These are phyloP conservation scores for Claviceps fusiformis DNA, from an alignment of 2,329 filamentous ascomycete species.

Conservation along the genomic window DNA sequence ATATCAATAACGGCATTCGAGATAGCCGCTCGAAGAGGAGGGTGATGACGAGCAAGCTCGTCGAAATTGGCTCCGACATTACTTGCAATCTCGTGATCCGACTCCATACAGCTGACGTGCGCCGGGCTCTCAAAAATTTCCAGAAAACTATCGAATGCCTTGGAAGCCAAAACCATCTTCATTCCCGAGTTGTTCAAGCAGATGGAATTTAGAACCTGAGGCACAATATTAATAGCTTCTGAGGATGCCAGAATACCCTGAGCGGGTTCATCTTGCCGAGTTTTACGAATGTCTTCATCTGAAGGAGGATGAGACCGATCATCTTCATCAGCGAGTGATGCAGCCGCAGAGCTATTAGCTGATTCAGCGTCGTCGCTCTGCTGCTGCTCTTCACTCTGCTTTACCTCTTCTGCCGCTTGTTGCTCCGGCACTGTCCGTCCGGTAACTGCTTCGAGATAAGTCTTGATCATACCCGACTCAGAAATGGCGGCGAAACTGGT, in stretches of 20 bases:
- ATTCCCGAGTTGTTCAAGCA: conserved; percentile 81
- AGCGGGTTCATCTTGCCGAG: conserved; percentile 36
- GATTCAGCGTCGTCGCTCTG: conserved; percentile 24
- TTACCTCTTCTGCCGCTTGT: conserved; percentile 15
- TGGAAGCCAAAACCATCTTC: conserved; percentile 71
- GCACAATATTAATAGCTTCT: conserved; percentile 79
- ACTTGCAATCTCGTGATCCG: conserved; percentile 54
- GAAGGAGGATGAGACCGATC: conserved; percentile 39
- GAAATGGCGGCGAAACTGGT: conserved; percentile 94
- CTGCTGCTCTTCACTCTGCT: conserved; percentile 17
- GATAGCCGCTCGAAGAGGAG: conserved; percentile 64
- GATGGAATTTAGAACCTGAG: conserved; percentile 82
- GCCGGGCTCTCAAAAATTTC: conserved; percentile 91
- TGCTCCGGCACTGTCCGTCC: conserved; percentile 29
- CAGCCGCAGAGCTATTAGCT: conserved; percentile 24
- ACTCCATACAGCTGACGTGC: conserved; percentile 74
- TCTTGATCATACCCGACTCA: conserved; percentile 81
- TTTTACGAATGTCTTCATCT: conserved; percentile 32
- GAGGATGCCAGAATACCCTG: conserved; percentile 70
- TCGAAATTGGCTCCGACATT: conserved; percentile 78
- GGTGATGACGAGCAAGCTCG: conserved; percentile 88
- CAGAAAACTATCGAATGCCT: conserved; percentile 74
- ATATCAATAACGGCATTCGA: conserved; percentile 79
- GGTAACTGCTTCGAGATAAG: conserved; percentile 71
- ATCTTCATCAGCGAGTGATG: conserved; percentile 22